Evolutionary conservation across 768 basidiomycete species (phyloP).

Genomic region (Mycena amicta): DNA sequence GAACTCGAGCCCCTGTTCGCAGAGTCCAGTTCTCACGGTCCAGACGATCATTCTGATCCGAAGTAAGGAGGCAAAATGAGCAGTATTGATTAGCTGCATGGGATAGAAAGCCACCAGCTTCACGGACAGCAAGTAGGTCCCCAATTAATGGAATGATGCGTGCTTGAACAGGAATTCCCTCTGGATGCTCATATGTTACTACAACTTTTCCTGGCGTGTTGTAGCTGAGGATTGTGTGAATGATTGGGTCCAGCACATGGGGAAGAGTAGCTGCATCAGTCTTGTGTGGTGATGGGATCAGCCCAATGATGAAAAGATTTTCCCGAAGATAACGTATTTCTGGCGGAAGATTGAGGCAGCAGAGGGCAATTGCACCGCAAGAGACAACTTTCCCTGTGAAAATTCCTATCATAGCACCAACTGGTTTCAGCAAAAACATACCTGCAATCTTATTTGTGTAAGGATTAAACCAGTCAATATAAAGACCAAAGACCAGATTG

Average conservation of each 20-base stretch:
- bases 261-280: slow-evolving; percentile 17
- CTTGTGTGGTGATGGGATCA: slow-evolving; percentile 30
- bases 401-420: neutral
- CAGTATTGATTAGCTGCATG: no score
- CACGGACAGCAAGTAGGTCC: slow-evolving; percentile 16
- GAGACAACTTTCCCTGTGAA: slow-evolving; percentile 19
- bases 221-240: slow-evolving; percentile 2
- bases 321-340: slow-evolving; percentile 24
- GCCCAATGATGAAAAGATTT: slow-evolving; percentile 28
- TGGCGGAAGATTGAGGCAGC: slow-evolving; percentile 31
- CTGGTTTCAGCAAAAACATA: neutral
- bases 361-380: no score
- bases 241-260: slow-evolving; percentile 7
- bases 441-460: slow-evolving; percentile 26
- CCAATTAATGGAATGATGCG: slow-evolving; percentile 21
- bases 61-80: slow-evolving; percentile 17
- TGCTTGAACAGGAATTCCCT: slow-evolving; percentile 12
- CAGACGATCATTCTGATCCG: slow-evolving; percentile 10
- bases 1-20: slow-evolving; percentile 12
- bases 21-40: slow-evolving; percentile 16
- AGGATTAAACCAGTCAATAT: slow-evolving; percentile 16
- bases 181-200: slow-evolving; percentile 9
- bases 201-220: slow-evolving; percentile 4
- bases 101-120: no score
- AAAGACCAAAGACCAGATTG: neutral